Evolutionary conservation across 2,329 filamentous ascomycete species (phyloP).

Genomic region (Dendrostoma leiphaemia): DNA sequence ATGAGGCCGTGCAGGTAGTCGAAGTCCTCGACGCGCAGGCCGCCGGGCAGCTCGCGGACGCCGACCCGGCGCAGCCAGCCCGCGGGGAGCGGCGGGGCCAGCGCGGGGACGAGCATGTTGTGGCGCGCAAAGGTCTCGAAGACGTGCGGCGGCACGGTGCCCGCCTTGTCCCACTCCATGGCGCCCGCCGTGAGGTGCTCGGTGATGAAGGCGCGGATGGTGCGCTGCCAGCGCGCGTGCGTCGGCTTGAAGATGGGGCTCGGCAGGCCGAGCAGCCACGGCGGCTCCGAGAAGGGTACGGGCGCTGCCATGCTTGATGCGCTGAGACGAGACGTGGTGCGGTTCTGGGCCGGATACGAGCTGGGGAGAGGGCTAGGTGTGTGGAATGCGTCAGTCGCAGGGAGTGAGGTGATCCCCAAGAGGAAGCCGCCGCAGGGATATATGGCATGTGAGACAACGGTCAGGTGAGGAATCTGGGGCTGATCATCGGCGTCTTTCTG

Average conservation of each 20-base stretch:
- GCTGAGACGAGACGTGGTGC: neutral
- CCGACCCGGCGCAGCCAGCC: constrained; percentile 65
- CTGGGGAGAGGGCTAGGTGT: no score
- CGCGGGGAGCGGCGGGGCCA: constrained; percentile 68
- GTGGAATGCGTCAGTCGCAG: no score
- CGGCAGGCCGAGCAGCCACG: constrained; percentile 67
- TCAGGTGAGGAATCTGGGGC: no score
- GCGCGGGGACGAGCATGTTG: constrained; percentile 68
- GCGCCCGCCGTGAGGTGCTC: constrained; percentile 61
- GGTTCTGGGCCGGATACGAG: no score
- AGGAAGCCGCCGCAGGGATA: no score
- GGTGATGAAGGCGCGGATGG: constrained; percentile 63
- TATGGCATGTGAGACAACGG: no score
- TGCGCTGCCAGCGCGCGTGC: constrained; percentile 65
- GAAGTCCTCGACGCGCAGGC: constrained; percentile 69
- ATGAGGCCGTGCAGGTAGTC: constrained; percentile 71
- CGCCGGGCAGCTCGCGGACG: constrained; percentile 64
- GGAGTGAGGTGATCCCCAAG: no score
- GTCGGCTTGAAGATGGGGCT: constrained; percentile 69
- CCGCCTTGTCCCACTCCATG: constrained; percentile 68
- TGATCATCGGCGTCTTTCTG: no score
- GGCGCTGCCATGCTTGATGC: neutral
- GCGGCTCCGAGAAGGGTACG: constrained; percentile 70
- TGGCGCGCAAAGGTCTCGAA: constrained; percentile 62
- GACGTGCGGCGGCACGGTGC: constrained; percentile 61